Percentiles rank a stretch among this genome's conserved stretches.
phyloP scores from a whole-genome alignment of 208 protist genomes.

The Trypanosoma mega region DNA sequence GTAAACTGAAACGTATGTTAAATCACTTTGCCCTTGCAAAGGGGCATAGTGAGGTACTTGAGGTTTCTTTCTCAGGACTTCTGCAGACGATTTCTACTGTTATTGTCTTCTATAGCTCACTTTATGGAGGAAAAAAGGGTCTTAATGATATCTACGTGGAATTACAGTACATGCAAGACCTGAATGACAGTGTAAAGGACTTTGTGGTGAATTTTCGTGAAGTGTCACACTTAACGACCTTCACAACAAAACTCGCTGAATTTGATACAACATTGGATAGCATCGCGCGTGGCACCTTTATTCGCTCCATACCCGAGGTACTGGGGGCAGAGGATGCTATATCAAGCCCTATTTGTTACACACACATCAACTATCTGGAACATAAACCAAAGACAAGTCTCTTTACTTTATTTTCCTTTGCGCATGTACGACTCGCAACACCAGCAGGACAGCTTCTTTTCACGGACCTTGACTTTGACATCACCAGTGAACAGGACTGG shows the following conservation, averaged over 20 bases:
- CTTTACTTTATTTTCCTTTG: slow-evolving; percentile 38
- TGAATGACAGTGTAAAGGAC: slow-evolving; percentile 80
- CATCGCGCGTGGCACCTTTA: slow-evolving; percentile 67
- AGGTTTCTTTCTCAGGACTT: slow-evolving; percentile 61
- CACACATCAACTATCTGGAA: slow-evolving; percentile 6
- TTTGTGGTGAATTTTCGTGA: slow-evolving; percentile 89
- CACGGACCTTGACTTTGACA: slow-evolving; percentile 47
- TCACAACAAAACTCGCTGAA: slow-evolving; percentile 68
- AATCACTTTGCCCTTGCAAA: slow-evolving; percentile 80
- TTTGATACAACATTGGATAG: slow-evolving; percentile 79
- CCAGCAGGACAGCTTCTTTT: slow-evolving; percentile 66
- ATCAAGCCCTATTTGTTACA: slow-evolving; percentile 39
- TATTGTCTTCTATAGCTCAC: slow-evolving; percentile 44
- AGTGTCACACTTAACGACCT: slow-evolving; percentile 80
- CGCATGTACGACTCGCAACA: slow-evolving; percentile 60
- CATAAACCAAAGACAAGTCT: slow-evolving; percentile 22
- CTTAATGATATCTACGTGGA: slow-evolving; percentile 72
- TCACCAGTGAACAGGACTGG: slow-evolving; percentile 72
- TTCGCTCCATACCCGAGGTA: slow-evolving; percentile 21
- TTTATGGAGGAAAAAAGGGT: slow-evolving; percentile 21
- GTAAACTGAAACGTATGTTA: slow-evolving; percentile 56
- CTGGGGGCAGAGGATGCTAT: background rate
- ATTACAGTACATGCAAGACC: slow-evolving; percentile 76
- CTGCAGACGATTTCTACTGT: slow-evolving; percentile 55
- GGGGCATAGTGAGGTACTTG: slow-evolving; percentile 73